A percentile compares a stretch with the other conserved stretches of the same genome.
These are phyloP conservation scores for Tetrapisispora taiwanensis DNA, from an alignment of 805 yeast genomes.

Conservation along the genomic window DNA sequence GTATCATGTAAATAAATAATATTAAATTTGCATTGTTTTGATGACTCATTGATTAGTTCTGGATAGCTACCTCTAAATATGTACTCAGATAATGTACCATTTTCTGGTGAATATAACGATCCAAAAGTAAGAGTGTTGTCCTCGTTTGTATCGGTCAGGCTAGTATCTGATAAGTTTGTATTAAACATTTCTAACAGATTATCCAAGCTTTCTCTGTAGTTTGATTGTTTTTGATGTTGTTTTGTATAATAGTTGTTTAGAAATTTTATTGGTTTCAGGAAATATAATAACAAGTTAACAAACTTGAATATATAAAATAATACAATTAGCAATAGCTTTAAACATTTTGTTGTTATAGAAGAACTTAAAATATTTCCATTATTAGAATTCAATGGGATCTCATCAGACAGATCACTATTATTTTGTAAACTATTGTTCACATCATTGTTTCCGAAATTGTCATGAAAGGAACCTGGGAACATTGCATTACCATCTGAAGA, in stretches of 20 bases:
- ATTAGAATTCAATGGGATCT: no score
- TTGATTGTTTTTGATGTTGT: constrained; percentile 8
- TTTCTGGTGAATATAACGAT: constrained; percentile 19
- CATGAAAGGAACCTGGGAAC: not conserved
- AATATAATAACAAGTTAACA: constrained; percentile 5
- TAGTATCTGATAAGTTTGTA: constrained; percentile 5
- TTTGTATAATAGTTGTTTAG: constrained; percentile 17
- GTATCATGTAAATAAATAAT: constrained; percentile 65
- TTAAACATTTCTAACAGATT: constrained; percentile 11
- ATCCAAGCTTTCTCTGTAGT: constrained; percentile 8
- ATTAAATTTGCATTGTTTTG: constrained; percentile 60
- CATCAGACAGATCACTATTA: no score
- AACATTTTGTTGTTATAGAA: not conserved
- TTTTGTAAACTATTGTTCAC: no score
- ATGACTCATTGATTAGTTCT: constrained; percentile 62
- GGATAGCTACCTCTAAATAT: constrained; percentile 63
- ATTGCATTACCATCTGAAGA: no score
- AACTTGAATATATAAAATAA: constrained; percentile 12
- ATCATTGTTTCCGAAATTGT: not conserved
- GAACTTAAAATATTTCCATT: no score
- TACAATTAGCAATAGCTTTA: constrained; percentile 9
- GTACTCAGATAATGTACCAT: constrained; percentile 11
- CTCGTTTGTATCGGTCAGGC: not conserved
- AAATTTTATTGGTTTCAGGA: constrained; percentile 16
- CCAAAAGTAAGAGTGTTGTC: constrained; percentile 15